Evolutionary conservation across 148 eudicot species (phyloP).

Genomic region (Rhododendron vialii): DNA sequence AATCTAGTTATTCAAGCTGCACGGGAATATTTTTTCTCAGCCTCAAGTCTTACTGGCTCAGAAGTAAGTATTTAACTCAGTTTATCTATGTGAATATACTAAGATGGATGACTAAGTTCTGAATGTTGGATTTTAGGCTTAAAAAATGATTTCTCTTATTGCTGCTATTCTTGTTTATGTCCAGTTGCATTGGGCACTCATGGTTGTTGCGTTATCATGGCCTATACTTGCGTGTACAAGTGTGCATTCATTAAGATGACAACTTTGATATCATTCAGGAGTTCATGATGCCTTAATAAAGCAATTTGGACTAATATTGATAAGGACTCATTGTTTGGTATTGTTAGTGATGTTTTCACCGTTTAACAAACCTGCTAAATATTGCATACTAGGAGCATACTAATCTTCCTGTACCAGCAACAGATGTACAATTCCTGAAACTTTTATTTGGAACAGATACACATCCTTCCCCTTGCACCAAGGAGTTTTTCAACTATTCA

Average conservation of each 20-base stretch:
- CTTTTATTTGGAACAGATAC: not conserved
- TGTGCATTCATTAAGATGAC: not conserved
- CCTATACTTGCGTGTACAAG: not conserved
- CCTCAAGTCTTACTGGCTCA: constrained; percentile 78
- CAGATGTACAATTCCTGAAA: not conserved
- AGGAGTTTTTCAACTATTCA: not conserved
- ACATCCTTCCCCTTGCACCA: not conserved
- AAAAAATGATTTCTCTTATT: not conserved
- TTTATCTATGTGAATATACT: not conserved
- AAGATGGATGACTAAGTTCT: not conserved
- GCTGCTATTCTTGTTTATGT: not conserved
- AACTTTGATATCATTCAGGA: not conserved
- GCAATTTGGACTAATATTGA: not conserved
- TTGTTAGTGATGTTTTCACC: not conserved
- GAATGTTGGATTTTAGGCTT: not conserved
- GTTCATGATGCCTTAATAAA: not conserved
- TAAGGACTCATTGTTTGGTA: not conserved
- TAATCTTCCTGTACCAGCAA: not conserved
- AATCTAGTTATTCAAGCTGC: constrained; percentile 95
- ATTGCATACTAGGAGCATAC: not conserved
- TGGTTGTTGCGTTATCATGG: not conserved
- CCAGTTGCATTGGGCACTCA: constrained; percentile 3
- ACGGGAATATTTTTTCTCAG: constrained; percentile 89
- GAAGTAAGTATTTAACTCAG: constrained; percentile 54
- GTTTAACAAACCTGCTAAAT: not conserved